A percentile compares a stretch with the other conserved stretches of the same genome.
phyloP scores from a whole-genome alignment of 2,329 filamentous ascomycete genomes.

The Neospermospora avenae region DNA sequence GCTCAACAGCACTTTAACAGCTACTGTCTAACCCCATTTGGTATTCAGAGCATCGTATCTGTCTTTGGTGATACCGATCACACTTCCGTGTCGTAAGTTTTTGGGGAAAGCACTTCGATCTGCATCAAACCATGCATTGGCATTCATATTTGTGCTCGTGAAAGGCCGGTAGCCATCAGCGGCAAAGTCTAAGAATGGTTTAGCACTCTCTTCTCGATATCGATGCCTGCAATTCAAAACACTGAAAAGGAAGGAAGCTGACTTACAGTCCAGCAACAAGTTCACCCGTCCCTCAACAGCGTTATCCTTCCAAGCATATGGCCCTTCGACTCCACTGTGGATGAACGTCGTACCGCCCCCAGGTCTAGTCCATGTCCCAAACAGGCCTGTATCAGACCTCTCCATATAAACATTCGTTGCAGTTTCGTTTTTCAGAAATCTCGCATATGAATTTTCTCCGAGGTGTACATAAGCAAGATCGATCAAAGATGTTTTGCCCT shows the following conservation, averaged over 20 bases:
- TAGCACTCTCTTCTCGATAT: background rate
- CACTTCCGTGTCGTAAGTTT: slow-evolving; percentile 49
- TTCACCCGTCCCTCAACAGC: slow-evolving; percentile 40
- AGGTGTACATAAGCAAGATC: slow-evolving; percentile 54
- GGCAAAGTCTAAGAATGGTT: slow-evolving; percentile 36
- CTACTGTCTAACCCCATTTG: slow-evolving; percentile 34
- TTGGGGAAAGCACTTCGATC: slow-evolving; percentile 42
- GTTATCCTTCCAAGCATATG: slow-evolving; percentile 45
- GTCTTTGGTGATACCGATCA: slow-evolving; percentile 45
- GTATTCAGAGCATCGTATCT: slow-evolving; percentile 41
- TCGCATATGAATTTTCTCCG: slow-evolving; percentile 42
- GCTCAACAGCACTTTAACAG: background rate
- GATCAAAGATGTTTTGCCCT: slow-evolving; percentile 47
- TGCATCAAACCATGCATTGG: slow-evolving; percentile 47
- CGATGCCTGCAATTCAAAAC: background rate
- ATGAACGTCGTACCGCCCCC: slow-evolving; percentile 44
- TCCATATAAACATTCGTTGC: slow-evolving; percentile 51
- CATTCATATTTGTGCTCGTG: slow-evolving; percentile 41
- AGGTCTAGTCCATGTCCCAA: slow-evolving; percentile 49
- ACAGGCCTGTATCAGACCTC: slow-evolving; percentile 45
- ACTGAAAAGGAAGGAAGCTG: background rate
- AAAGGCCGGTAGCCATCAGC: slow-evolving; percentile 49
- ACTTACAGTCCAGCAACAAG: slow-evolving; percentile 44
- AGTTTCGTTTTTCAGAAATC: slow-evolving; percentile 55
- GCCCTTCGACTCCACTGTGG: slow-evolving; percentile 42